A percentile compares a stretch with the other conserved stretches of the same genome.
phyloP scores from a whole-genome alignment of 202 grass and related monocot species.

The Panicum hallii region DNA sequence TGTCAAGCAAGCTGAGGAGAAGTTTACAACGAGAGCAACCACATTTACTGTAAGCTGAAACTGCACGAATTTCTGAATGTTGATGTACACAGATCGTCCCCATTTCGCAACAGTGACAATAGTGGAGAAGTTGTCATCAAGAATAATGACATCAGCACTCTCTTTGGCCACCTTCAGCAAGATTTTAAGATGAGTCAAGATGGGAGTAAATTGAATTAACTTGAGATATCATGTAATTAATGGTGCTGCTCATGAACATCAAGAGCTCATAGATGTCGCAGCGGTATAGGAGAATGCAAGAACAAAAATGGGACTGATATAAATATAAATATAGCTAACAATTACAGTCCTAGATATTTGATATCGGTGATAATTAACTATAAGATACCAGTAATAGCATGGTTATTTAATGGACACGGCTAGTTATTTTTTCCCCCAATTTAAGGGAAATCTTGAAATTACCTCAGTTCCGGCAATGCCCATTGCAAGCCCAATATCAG shows the following conservation, averaged over 20 bases:
- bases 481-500: slow-evolving; percentile 97
- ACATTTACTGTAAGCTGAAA: slow-evolving; percentile 98
- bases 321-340: slow-evolving; percentile 6
- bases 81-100: slow-evolving; percentile 97
- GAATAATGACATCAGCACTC: slow-evolving; percentile 97
- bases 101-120: slow-evolving; percentile 97
- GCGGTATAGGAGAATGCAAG: not conserved
- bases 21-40: slow-evolving; percentile 92
- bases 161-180: slow-evolving; percentile 88
- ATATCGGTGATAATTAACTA: slow-evolving; percentile 16
- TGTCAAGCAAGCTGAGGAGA: slow-evolving; percentile 91
- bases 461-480: slow-evolving; percentile 98
- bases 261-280: slow-evolving; percentile 7
- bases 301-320: not conserved
- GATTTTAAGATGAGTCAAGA: slow-evolving; percentile 29
- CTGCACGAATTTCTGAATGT: slow-evolving; percentile 99
- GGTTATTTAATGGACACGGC: not conserved
- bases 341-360: slow-evolving; percentile 1
- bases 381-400: slow-evolving; percentile 1
- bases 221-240: slow-evolving; percentile 20
- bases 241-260: slow-evolving; percentile 18
- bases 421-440: not conserved
- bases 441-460: slow-evolving; percentile 27
- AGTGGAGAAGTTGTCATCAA: slow-evolving; percentile 98
- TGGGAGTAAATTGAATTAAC: slow-evolving; percentile 29